phyloP scores from a whole-genome alignment of 176 grass and related monocot species.

The Pharus latifolius region DNA sequence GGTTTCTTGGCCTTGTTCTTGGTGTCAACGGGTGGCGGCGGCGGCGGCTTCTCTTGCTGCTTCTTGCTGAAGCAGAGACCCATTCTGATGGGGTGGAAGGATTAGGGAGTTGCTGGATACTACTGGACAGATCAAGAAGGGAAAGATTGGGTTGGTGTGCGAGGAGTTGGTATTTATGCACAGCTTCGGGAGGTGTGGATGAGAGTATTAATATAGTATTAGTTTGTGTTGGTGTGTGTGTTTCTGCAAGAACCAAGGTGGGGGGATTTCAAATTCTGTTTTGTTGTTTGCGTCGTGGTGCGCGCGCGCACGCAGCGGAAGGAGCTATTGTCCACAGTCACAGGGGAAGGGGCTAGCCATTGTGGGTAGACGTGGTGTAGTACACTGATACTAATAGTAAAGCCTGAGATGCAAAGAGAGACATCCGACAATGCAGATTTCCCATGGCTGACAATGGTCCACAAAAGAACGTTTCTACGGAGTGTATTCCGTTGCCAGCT shows the following conservation, averaged over 20 bases:
- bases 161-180: constrained; percentile 31
- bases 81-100: constrained; percentile 24
- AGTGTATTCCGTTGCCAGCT: neutral
- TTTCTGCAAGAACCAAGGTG: constrained; percentile 9
- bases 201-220: neutral
- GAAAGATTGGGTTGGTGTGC: neutral
- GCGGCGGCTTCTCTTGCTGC: constrained; percentile 3
- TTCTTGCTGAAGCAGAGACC: constrained; percentile 94
- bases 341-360: neutral
- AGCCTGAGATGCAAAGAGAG: no score
- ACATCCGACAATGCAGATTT: no score
- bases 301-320: constrained; percentile 12
- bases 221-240: constrained; percentile 1
- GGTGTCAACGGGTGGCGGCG: neutral
- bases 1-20: neutral
- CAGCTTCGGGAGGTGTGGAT: neutral
- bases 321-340: no score
- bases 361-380: neutral
- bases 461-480: neutral
- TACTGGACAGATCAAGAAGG: no score
- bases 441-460: no score
- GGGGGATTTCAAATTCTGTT: constrained; percentile 28
- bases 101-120: neutral
- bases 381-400: no score
- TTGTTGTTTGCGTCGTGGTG: neutral